These are phyloP conservation scores for Gnaphalium uliginosum DNA, from an alignment of 129 eudicot species.

Conservation along the genomic window DNA sequence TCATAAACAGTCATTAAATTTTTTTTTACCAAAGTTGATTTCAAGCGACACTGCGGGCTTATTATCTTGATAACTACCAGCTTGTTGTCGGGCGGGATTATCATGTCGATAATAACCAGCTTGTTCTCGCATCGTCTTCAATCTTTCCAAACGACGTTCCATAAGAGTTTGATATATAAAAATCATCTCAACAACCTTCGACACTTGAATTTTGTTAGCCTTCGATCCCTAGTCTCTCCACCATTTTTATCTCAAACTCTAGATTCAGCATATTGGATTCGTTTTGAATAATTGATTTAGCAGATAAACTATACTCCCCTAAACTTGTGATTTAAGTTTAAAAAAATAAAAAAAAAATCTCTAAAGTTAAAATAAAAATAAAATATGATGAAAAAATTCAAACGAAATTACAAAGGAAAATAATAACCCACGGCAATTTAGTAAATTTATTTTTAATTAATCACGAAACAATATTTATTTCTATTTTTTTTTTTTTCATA, in stretches of 20 bases:
- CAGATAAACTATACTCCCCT: too few species aligned
- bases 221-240: background rate
- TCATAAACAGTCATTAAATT: background rate
- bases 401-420: too few species aligned
- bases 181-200: background rate
- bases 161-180: background rate
- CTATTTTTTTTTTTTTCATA: too few species aligned
- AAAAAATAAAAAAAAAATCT: too few species aligned
- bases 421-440: too few species aligned
- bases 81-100: background rate
- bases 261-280: background rate
- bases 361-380: too few species aligned
- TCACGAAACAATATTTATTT: too few species aligned
- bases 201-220: background rate
- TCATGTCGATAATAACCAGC: background rate
- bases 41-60: background rate
- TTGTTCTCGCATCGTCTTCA: conserved; percentile 1
- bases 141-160: conserved; percentile 3
- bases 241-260: background rate
- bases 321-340: too few species aligned
- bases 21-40: background rate
- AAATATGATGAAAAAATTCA: too few species aligned
- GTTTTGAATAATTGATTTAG: background rate
- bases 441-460: too few species aligned
- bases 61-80: background rate